phyloP scores from a whole-genome alignment of 306 rosid species.

The Prunus davidiana region DNA sequence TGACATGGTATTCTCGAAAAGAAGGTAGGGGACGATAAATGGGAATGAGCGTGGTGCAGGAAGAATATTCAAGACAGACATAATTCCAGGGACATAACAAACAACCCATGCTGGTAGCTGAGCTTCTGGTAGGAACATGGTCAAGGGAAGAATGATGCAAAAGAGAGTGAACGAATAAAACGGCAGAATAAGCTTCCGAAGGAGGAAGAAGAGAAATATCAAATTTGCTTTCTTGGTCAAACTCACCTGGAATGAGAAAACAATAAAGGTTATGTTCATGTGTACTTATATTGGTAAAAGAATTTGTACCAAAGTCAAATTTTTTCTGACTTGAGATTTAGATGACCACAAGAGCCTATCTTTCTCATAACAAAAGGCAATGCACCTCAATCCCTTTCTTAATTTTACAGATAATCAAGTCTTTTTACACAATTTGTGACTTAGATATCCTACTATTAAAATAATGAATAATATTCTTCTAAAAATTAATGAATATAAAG shows the following conservation, averaged over 20 bases:
- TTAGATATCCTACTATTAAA: background rate
- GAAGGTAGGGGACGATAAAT: conserved; percentile 87
- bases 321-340: background rate
- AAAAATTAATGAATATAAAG: background rate
- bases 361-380: background rate
- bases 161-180: conserved; percentile 96
- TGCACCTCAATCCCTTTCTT: background rate
- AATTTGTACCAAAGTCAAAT: background rate
- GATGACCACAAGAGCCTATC: background rate
- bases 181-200: conserved; percentile 92
- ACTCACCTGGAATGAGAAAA: conserved; percentile 60
- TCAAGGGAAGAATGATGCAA: conserved; percentile 95
- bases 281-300: background rate
- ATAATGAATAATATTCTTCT: background rate
- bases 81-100: conserved; percentile 91
- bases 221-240: conserved; percentile 76
- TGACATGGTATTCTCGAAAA: conserved; percentile 97
- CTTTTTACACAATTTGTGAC: background rate
- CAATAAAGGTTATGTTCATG: background rate
- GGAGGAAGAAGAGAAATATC: conserved; percentile 91
- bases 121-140: conserved; percentile 99
- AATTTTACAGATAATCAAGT: background rate
- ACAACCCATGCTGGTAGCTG: conserved; percentile 96
- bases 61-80: conserved; percentile 82
- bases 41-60: conserved; percentile 91